Base-by-base conservation (phyloP, 805 yeast genomes). In the Yamadazyma laniorum region DNA sequence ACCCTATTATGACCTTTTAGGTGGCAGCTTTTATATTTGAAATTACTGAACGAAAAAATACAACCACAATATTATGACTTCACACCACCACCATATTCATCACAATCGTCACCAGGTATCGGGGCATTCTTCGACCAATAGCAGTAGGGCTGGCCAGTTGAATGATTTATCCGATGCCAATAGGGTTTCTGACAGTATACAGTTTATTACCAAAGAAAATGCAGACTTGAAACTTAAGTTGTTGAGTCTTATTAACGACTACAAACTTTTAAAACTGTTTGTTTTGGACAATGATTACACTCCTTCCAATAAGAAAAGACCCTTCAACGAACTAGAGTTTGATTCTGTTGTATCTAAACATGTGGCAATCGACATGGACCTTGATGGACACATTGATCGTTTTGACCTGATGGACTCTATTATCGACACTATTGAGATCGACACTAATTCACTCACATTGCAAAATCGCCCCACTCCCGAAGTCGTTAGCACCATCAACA, bases 161-260 rank as follows among this genome's bases (percentile, higher is more conserved):
- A n/a, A n/a, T 11, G 29, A 37, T 21, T 23, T 37, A 9, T 18
- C 36, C 4, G 25, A 29, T 6, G 15, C 28, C 12, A 17, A 16
- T 11, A 9, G 3, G 12, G 6, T 40, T 4, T n/a, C 18, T 22
- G 34, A 40, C 16, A 36, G 32, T 22, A 47, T 47, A 27, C 35
- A 39, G 16, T 25, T 36, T 6, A 50, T 65, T 13, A 62, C 58
- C 25, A 40, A 48, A 14, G 73, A 68, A 41, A 68, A 68, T 44
- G 45, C 52, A 35, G 55, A 56, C 21, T 56, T 68, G 34, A 68
- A 68, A 35, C 44, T 58, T 7, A 56, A 58, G 35, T 49, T 68
- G 23, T 53, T 68, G 28, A 50, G 57, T 29, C 53, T 68, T 35
- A 66, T 68, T 19, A 64, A 65, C 38, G 72, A 67, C 42, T 68